Percentiles rank a stretch among this genome's conserved stretches.
phyloP scores from a whole-genome alignment of 1,139 yeast genomes.

The Sugiyamaella sp. region DNA sequence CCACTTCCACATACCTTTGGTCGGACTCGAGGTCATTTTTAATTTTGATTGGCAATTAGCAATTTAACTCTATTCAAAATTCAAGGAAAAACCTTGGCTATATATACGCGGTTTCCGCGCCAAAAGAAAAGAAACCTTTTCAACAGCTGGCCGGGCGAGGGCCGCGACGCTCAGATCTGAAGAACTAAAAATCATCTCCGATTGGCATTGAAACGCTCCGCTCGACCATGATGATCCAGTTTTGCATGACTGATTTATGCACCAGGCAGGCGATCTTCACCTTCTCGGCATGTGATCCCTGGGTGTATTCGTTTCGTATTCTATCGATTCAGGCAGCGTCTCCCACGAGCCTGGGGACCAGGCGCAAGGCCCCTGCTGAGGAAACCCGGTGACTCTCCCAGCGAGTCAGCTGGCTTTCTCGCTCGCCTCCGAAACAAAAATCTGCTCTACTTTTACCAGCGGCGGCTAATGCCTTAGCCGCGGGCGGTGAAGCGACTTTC shows the following conservation, averaged over 20 bases:
- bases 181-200: no score
- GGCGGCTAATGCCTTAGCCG: not conserved
- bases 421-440: no score
- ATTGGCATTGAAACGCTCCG: constrained; percentile 12
- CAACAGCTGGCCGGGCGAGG: no score
- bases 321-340: no score
- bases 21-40: constrained; percentile 1
- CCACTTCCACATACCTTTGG: constrained; percentile 3
- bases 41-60: not conserved
- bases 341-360: no score
- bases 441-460: no score
- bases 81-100: not conserved
- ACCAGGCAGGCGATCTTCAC: not conserved
- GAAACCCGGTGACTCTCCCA: no score
- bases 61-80: no score
- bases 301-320: not conserved
- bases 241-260: constrained; percentile 8
- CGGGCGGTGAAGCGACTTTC: not conserved
- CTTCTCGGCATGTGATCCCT: not conserved
- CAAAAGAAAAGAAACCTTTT: not conserved
- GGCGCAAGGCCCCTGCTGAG: no score
- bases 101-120: not conserved
- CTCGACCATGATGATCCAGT: not conserved
- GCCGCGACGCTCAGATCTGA: no score
- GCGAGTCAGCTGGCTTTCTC: no score